These are phyloP conservation scores for Diaporthe citrichinensis DNA, from an alignment of 2,329 filamentous ascomycete species.

Conservation along the genomic window DNA sequence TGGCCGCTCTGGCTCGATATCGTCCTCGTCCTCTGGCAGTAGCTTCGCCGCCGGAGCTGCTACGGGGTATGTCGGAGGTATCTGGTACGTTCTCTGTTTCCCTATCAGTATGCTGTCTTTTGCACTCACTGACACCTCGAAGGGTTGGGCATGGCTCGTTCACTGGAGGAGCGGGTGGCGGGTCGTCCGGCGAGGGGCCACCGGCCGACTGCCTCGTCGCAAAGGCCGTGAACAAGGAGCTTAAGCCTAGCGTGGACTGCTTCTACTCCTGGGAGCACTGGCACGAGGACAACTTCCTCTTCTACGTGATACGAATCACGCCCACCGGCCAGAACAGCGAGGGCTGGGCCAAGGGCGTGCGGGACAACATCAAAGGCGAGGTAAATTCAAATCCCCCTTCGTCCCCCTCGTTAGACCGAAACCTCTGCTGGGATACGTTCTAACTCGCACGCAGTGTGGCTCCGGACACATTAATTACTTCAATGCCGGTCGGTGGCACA, in stretches of 20 bases:
- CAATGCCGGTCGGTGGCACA: not conserved
- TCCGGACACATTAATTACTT: not conserved
- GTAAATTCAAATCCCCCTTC: not conserved
- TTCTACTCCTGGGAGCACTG: constrained; percentile 33
- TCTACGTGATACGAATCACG: constrained; percentile 31
- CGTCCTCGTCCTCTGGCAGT: not conserved
- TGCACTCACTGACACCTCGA: not conserved
- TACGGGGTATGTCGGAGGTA: not conserved
- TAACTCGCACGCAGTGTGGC: not conserved
- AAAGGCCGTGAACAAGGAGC: constrained; percentile 22
- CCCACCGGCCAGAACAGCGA: constrained; percentile 13
- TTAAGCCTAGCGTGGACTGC: constrained; percentile 31
- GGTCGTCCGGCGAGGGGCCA: not conserved
- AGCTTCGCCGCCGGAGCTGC: not conserved
- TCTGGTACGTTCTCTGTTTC: not conserved
- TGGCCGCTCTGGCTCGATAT: not conserved
- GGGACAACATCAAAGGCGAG: constrained; percentile 18
- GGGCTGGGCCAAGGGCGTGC: constrained; percentile 15
- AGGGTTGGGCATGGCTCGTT: constrained; percentile 20
- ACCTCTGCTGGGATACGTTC: not conserved
- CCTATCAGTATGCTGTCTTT: not conserved
- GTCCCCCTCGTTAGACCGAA: not conserved
- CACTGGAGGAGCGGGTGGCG: not conserved
- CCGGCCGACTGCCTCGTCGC: constrained; percentile 25
- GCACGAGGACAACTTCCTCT: constrained; percentile 28